phyloP scores from a whole-genome alignment of 306 rosid genomes.

The Alnus glutinosa region DNA sequence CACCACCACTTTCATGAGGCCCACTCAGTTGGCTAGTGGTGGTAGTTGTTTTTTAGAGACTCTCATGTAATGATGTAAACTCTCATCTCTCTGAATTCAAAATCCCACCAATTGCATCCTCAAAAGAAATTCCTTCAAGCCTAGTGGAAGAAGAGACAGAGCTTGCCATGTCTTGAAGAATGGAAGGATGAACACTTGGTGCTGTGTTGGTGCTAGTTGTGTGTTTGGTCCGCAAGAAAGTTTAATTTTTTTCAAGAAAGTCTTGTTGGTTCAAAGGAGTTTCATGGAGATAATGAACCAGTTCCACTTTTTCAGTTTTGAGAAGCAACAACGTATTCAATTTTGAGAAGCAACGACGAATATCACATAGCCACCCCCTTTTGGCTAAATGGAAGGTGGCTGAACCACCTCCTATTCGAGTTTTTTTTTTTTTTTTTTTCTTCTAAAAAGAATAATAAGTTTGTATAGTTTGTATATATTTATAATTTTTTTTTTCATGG shows the following conservation, averaged over 20 bases:
- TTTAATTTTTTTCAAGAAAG: background rate
- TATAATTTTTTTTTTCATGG: too few relatives aligned
- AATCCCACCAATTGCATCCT: conserved; percentile 60
- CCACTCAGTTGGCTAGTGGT: too few relatives aligned
- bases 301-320: background rate
- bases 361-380: too few relatives aligned
- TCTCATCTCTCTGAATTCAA: conserved; percentile 35
- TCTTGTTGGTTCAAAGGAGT: background rate
- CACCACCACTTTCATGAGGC: conserved; percentile 23
- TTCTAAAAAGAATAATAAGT: too few relatives aligned
- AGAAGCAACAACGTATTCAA: background rate
- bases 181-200: conserved; percentile 20
- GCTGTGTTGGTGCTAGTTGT: background rate
- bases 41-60: conserved; percentile 4
- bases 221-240: background rate
- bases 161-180: conserved; percentile 58
- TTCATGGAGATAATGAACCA: background rate
- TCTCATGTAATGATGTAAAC: conserved; percentile 8
- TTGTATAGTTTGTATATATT: too few relatives aligned
- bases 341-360: background rate
- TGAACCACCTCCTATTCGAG: too few relatives aligned
- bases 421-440: too few relatives aligned
- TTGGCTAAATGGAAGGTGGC: too few relatives aligned
- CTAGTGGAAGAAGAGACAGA: conserved; percentile 50
- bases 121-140: conserved; percentile 54